Conservation (phyloP, 164 flowering plant species). For the Nelumbo lutea region DNA sequence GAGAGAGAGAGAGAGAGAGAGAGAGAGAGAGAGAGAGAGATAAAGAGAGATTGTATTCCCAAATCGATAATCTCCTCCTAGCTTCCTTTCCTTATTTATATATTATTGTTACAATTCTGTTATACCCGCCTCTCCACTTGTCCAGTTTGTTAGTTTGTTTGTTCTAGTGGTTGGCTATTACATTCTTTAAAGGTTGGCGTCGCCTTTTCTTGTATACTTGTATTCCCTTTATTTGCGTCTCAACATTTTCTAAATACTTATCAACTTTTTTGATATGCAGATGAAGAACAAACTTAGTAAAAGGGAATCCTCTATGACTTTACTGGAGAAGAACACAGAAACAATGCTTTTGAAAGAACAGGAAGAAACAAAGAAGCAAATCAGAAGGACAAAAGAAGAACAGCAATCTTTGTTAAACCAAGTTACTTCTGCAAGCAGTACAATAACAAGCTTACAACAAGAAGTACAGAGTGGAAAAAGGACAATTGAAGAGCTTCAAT, state of each 20-base stretch:
- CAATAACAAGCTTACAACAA: constrained; percentile 38
- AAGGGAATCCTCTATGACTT: constrained; percentile 32
- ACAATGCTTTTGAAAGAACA: constrained; percentile 26
- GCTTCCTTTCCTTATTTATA: too few relatives aligned
- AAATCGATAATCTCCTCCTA: too few relatives aligned
- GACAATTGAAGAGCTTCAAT: constrained; percentile 39
- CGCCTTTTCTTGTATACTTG: too few relatives aligned
- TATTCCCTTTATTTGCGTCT: too few relatives aligned
- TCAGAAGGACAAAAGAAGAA: constrained; percentile 34
- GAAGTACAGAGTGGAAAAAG: constrained; percentile 62
- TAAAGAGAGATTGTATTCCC: background rate
- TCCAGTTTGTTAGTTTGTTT: background rate
- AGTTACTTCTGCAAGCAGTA: constrained; percentile 34
- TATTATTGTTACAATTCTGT: too few relatives aligned
- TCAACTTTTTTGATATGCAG: constrained; percentile 36
- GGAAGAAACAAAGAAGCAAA: constrained; percentile 28
- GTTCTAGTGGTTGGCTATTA: too few relatives aligned
- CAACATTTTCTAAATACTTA: background rate
- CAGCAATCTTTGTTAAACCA: constrained; percentile 29
- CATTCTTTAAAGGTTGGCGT: too few relatives aligned
- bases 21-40: too few relatives aligned
- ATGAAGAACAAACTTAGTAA: constrained; percentile 48
- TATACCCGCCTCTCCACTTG: too few relatives aligned
- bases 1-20: too few relatives aligned
- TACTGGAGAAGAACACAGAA: constrained; percentile 31